Conservation (phyloP, 2,329 filamentous ascomycete genomes). For the Penicillium polonicum region DNA sequence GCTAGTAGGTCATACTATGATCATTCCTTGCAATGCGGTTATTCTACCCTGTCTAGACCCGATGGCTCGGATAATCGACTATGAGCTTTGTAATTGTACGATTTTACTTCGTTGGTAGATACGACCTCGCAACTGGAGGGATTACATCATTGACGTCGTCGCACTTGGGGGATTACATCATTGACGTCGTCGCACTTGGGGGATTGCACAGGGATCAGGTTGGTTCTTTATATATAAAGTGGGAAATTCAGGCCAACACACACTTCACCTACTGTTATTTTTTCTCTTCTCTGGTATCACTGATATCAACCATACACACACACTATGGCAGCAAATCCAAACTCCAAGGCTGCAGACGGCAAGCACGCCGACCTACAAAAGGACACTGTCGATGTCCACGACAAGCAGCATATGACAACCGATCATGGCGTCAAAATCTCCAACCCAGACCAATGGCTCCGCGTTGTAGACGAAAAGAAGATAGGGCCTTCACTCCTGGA, state of each 20-base stretch:
- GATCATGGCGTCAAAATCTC: conserved; percentile 74
- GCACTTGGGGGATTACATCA: conserved; percentile 1
- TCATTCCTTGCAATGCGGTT: neutral
- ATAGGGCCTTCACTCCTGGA: conserved; percentile 69
- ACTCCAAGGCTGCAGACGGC: conserved; percentile 13
- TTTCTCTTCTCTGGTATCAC: neutral
- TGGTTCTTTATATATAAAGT: neutral
- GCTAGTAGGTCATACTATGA: conserved; percentile 12
- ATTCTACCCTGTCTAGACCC: neutral
- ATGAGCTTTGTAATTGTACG: neutral
- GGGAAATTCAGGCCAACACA: neutral
- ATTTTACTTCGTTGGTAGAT: conserved; percentile 3
- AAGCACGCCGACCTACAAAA: conserved; percentile 63
- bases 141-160: conserved; percentile 19
- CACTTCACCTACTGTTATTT: neutral
- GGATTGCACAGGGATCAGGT: neutral
- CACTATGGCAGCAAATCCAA: conserved; percentile 17
- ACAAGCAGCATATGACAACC: conserved; percentile 65
- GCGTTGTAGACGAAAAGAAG: conserved; percentile 59
- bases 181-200: conserved; percentile 2
- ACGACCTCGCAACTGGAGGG: neutral
- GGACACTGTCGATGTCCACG: conserved; percentile 59
- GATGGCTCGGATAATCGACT: neutral
- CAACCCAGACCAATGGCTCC: conserved; percentile 77
- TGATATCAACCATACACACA: neutral